phyloP scores from a whole-genome alignment of 2,329 filamentous ascomycete species.

The Septoria petroselini region DNA sequence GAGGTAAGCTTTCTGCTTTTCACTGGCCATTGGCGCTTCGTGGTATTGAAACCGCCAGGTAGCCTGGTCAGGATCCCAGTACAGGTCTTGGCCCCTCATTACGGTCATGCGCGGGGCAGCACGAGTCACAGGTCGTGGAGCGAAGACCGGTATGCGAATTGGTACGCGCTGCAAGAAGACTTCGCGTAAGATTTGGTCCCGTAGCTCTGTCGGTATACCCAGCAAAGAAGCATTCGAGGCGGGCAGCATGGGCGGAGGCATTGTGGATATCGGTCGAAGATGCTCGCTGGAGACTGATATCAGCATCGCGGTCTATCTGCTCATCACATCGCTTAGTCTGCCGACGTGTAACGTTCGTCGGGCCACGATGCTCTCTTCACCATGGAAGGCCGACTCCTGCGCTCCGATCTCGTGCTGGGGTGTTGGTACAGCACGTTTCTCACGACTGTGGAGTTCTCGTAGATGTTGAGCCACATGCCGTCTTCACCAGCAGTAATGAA shows the following conservation, averaged over 20 bases:
- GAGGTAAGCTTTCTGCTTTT: slow-evolving; percentile 7
- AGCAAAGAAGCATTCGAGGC: slow-evolving; percentile 1
- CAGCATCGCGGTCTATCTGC: too few relatives aligned
- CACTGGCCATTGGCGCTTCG: not conserved
- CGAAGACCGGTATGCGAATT: not conserved
- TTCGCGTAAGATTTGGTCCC: slow-evolving; percentile 7
- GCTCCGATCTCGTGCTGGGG: not conserved
- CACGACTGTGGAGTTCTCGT: not conserved
- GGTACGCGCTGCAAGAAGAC: slow-evolving; percentile 4
- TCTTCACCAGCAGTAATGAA: slow-evolving; percentile 8
- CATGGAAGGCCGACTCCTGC: not conserved
- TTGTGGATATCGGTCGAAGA: too few relatives aligned
- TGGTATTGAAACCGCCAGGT: slow-evolving; percentile 6
- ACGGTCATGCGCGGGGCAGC: not conserved
- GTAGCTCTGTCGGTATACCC: slow-evolving; percentile 7
- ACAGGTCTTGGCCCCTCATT: not conserved
- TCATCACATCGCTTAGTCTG: too few relatives aligned
- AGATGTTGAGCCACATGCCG: not conserved
- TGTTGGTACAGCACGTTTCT: not conserved
- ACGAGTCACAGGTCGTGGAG: not conserved
- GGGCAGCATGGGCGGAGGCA: not conserved
- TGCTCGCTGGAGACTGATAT: too few relatives aligned
- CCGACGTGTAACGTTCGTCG: not conserved
- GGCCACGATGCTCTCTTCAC: not conserved
- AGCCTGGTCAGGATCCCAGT: slow-evolving; percentile 5